phyloP scores from a whole-genome alignment of 257 asterid species.

The Primulina huaijiensis region DNA sequence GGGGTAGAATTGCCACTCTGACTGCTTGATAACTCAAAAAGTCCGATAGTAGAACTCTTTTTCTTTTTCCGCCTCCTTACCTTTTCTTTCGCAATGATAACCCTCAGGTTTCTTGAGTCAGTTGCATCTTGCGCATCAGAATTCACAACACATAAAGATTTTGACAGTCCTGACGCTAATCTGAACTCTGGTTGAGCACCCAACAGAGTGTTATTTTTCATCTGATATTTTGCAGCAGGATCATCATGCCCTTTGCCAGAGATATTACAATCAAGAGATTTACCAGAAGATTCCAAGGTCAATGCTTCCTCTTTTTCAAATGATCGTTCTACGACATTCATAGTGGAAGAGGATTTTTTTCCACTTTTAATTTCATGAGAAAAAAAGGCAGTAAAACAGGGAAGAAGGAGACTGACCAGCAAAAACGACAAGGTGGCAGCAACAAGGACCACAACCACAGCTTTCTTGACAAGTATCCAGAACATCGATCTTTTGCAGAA shows the following conservation, averaged over 20 bases:
- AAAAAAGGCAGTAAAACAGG: slow-evolving; percentile 32
- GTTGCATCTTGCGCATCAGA: slow-evolving; percentile 33
- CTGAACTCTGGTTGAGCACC: slow-evolving; percentile 27
- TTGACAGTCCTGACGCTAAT: slow-evolving; percentile 17
- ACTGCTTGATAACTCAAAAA: slow-evolving; percentile 78
- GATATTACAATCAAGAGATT: slow-evolving; percentile 26
- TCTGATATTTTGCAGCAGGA: slow-evolving; percentile 23
- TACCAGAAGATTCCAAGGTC: slow-evolving; percentile 35
- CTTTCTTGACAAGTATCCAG: slow-evolving; percentile 56
- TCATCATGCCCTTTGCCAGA: slow-evolving; percentile 21
- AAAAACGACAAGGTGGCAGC: slow-evolving; percentile 42
- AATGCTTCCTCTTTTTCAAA: slow-evolving; percentile 36
- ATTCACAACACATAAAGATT: slow-evolving; percentile 32
- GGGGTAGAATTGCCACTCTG: slow-evolving; percentile 91
- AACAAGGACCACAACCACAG: slow-evolving; percentile 34
- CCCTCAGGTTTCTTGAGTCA: slow-evolving; percentile 43
- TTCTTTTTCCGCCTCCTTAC: slow-evolving; percentile 71
- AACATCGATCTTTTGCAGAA: slow-evolving; percentile 58
- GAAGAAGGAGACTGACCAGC: slow-evolving; percentile 39
- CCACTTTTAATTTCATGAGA: slow-evolving; percentile 36
- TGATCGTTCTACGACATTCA: slow-evolving; percentile 36
- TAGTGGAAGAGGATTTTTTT: slow-evolving; percentile 30
- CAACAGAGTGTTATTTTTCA: slow-evolving; percentile 25
- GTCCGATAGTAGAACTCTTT: slow-evolving; percentile 41
- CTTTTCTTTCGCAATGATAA: slow-evolving; percentile 65